phyloP scores from a whole-genome alignment of 2,329 filamentous ascomycete species.

The Arthrobotrys entomopaga region DNA sequence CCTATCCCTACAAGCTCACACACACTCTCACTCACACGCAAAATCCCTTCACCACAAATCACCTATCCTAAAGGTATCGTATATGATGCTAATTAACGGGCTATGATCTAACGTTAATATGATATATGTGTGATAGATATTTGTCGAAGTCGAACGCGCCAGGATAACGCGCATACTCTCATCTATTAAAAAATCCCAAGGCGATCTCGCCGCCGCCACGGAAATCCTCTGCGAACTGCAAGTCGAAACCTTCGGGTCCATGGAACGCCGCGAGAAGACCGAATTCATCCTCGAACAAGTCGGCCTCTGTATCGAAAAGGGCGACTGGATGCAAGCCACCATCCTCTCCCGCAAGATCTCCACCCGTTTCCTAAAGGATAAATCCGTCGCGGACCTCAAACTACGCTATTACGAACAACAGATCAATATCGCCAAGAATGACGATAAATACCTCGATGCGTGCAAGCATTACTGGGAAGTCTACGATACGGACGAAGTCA shows the following conservation, averaged over 20 bases:
- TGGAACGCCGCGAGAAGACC: constrained; percentile 96
- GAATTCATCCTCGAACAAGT: constrained; percentile 98
- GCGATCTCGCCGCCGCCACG: constrained; percentile 86
- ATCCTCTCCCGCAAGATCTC: constrained; percentile 97
- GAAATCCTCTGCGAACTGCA: constrained; percentile 97
- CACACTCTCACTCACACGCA: too few relatives aligned
- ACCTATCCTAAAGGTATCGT: too few relatives aligned
- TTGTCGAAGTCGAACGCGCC: constrained; percentile 97
- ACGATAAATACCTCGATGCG: constrained; percentile 94
- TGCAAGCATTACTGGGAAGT: constrained; percentile 99
- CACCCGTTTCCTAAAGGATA: constrained; percentile 87
- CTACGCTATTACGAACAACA: constrained; percentile 97
- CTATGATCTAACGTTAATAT: too few relatives aligned
- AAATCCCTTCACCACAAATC: too few relatives aligned
- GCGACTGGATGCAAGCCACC: constrained; percentile 93
- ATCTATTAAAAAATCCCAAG: constrained; percentile 96
- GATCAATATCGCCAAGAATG: constrained; percentile 93
- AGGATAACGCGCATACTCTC: constrained; percentile 94
- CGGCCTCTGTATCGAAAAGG: constrained; percentile 89
- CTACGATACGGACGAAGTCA: constrained; percentile 92
- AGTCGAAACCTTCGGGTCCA: constrained; percentile 98
- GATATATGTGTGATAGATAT: constrained; percentile 71
- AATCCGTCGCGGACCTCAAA: constrained; percentile 95
- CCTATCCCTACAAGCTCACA: too few relatives aligned
- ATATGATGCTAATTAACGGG: constrained; percentile 1